Base-by-base conservation (phyloP, 495 filamentous ascomycete species). In the Lichina pygmaea region DNA sequence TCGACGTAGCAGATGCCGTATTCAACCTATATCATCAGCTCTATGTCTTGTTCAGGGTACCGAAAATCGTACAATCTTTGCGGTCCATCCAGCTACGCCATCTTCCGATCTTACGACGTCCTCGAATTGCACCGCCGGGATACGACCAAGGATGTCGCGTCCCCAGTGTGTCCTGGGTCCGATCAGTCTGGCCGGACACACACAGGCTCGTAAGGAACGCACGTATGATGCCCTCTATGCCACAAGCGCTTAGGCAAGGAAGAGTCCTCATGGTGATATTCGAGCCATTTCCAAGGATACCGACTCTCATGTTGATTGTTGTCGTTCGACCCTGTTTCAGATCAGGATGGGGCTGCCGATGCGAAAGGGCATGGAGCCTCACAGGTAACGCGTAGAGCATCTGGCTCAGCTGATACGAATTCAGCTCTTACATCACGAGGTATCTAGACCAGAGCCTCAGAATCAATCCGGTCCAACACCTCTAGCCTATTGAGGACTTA, bases 1-100 rank as follows among this genome's bases (percentile, higher is more conserved):
- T 68, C 60, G 8, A 93, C 68, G 52, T 80, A 81, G 48, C 62
- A 75, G 53, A 85, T 84, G 5, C 84, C 84, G 37, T 64, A 65
- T 41, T 54, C 55, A 48, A 67, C 64, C 70, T 72, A 15, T 5
- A 37, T 60, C 48, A 50, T 12, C 9, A 34, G 13, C 40, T 13
- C 53, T 44, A 58, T 48, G 32, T 7, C 44, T 47, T 33, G 45
- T 31, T 34, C 16, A 13, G 31, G 41, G 33, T 7, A 49, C 55
- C 38, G 55, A 58, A 41, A 57, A 60, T n/a, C 50, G 59, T 54
- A 66, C 78, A 45, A 86, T 77, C 8, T 70, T 62, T 7, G 59
- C 46, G 10, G 72, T 62, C 70, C 75, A 78, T 31, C 66, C 52
- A 13, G 54, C 58, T 7, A 79, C 58, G 13, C 68, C 71, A 16